Evolutionary conservation across 2,329 filamentous ascomycete genomes (phyloP), one percentile per base, ranked within the genome.

Genomic region (Ceratocystis harringtonii): DNA sequence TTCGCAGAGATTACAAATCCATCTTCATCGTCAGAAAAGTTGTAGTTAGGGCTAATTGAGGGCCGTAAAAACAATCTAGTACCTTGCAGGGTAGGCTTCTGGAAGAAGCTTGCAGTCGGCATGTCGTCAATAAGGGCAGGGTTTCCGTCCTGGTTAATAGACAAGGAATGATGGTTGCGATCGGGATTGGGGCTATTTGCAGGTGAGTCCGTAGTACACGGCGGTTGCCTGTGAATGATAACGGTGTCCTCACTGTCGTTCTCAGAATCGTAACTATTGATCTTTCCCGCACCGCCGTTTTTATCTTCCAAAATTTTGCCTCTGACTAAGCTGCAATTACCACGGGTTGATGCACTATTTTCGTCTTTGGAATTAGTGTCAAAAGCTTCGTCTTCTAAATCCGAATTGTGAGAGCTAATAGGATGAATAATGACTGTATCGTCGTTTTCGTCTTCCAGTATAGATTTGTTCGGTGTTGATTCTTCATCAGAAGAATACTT

Each of bases 11-110:
- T 25, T 2, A 64, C 64, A 52, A 71, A 67, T 10, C 65, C 69
- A 6, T 69, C 69, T 22, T 71, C 69, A 3, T 69, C 69, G 61
- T 71, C 69, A 5, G 70, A 70, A 57, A 71, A 71, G 19, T 61
- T 67, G 32, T 71, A 70, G 2, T 68, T 61, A 1, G 61, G 52
- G 50, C 70, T 69, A 25, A 70, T 67, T 12, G 66, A 50, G 25
- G 64, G 60, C 41, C 55, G 57, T 22, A n/a, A 36, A n/a, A 52
- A 52, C 22, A 52, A 22, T 30, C 52, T 25, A 25, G 55, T 22
- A 5, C 44, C 52, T 3, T 12, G 41, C 1, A 22, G 7, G 36
- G 52, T 57, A 5, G 12, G n/a, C 48, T 17, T 30, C 45, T 58
- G 44, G 28, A 12, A 5, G 22, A 25, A 48, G 7, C 22, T 12